Evolutionary conservation across 1,284 basidiomycete genomes (phyloP).

Genomic region (Sporisorium exsertum): DNA sequence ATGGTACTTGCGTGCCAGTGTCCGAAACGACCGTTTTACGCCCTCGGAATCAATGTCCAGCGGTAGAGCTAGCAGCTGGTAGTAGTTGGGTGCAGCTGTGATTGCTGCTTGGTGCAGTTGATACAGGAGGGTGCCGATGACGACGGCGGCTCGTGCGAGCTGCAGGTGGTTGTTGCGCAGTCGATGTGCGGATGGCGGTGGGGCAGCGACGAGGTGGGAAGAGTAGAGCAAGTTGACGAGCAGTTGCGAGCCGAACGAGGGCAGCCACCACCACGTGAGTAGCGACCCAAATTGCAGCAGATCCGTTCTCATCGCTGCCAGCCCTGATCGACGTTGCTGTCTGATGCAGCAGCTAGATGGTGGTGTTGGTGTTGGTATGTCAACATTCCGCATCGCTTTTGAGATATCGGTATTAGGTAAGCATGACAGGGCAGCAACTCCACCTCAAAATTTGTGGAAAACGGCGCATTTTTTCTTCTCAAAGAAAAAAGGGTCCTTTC

Average conservation of each 20-base stretch:
- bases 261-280: conserved; percentile 47
- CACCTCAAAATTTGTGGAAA: not conserved
- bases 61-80: conserved; percentile 78
- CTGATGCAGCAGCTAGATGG: not conserved
- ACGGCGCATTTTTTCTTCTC: not conserved
- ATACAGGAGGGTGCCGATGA: conserved; percentile 79
- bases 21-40: conserved; percentile 79
- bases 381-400: not conserved
- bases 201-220: conserved; percentile 11
- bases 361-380: conserved; percentile 10
- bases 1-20: conserved; percentile 80
- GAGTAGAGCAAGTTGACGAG: conserved; percentile 33
- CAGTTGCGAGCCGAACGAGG: conserved; percentile 34
- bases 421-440: conserved; percentile 10
- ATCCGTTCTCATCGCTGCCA: conserved; percentile 23
- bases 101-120: conserved; percentile 75
- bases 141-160: conserved; percentile 73
- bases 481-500: conserved; percentile 9
- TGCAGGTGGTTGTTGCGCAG: conserved; percentile 24
- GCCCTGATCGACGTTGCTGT: no score
- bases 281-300: conserved; percentile 31
- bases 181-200: conserved; percentile 3
- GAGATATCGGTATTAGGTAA: conserved; percentile 18
- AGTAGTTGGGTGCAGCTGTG: conserved; percentile 78
- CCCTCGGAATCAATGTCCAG: conserved; percentile 76